Evolutionary conservation across 1,139 yeast species (phyloP).

Genomic region (Lodderomyces pseudojiufengensis): DNA sequence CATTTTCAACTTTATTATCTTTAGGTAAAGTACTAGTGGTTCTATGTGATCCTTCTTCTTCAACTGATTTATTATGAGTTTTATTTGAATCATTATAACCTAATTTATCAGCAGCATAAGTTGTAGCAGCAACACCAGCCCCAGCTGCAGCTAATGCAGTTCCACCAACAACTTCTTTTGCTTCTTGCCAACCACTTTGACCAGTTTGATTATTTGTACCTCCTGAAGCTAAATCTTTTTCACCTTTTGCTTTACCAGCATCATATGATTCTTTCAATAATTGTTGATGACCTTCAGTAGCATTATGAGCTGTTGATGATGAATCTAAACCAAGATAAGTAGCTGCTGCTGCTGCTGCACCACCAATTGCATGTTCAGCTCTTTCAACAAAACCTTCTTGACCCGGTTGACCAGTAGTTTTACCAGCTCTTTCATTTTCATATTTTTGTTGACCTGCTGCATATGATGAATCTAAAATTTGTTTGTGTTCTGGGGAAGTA

Average conservation of each 20-base stretch:
- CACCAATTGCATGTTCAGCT: conserved; percentile 11
- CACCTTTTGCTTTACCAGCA: conserved; percentile 15
- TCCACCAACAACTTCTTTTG: conserved; percentile 1
- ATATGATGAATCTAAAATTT: conserved; percentile 3
- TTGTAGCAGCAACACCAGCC: conserved; percentile 15
- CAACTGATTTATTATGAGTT: background rate
- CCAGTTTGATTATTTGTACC: background rate
- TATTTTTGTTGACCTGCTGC: conserved; percentile 4
- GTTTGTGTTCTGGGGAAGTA: conserved; percentile 2
- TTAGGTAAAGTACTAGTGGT: background rate
- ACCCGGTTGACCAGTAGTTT: conserved; percentile 1
- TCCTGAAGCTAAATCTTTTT: conserved; percentile 5
- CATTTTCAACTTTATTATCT: background rate
- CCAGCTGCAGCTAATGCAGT: conserved; percentile 10
- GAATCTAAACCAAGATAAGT: conserved; percentile 7
- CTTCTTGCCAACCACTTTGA: background rate
- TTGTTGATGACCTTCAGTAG: conserved; percentile 8
- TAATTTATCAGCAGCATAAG: conserved; percentile 8
- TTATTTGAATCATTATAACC: conserved; percentile 2
- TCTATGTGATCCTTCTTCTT: background rate
- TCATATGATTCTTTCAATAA: conserved; percentile 15
- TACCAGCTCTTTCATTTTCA: conserved; percentile 4
- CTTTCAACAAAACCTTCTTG: conserved; percentile 5
- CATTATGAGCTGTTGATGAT: conserved; percentile 6
- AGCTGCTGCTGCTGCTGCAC: conserved; percentile 13